Conservation (phyloP, 2,329 filamentous ascomycete genomes). For the Nigrospora oryzae region DNA sequence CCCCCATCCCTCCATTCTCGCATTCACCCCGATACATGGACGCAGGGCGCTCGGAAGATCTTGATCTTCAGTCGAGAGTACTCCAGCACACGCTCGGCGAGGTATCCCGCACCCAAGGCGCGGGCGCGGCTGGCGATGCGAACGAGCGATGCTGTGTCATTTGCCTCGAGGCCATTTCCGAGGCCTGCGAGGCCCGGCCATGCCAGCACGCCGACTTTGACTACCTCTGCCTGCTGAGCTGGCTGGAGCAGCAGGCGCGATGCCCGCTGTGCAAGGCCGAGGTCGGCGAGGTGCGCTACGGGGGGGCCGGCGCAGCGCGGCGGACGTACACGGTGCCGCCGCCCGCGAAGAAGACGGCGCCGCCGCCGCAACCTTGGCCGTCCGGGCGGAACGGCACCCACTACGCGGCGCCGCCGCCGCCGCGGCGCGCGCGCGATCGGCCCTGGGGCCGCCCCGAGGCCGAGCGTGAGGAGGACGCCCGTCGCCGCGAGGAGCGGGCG, state of each 20-base stretch:
- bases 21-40: slow-evolving; percentile 17
- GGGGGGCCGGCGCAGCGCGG: slow-evolving; percentile 42
- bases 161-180: slow-evolving; percentile 69
- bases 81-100: slow-evolving; percentile 36
- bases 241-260: slow-evolving; percentile 62
- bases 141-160: slow-evolving; percentile 62
- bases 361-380: neutral
- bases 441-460: neutral
- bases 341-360: slow-evolving; percentile 6
- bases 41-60: slow-evolving; percentile 9
- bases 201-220: slow-evolving; percentile 80
- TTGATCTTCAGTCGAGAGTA: slow-evolving; percentile 31
- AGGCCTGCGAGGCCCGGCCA: slow-evolving; percentile 62
- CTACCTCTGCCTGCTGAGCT: slow-evolving; percentile 74
- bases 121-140: slow-evolving; percentile 6
- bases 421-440: neutral
- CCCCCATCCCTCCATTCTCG: neutral
- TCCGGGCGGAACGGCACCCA: slow-evolving; percentile 2
- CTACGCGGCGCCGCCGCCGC: neutral
- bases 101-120: slow-evolving; percentile 18
- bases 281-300: slow-evolving; percentile 55
- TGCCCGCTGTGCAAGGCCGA: slow-evolving; percentile 71
- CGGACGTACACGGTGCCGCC: slow-evolving; percentile 49
- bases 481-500: slow-evolving; percentile 19
- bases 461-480: neutral